Base-by-base conservation (phyloP, 1,284 basidiomycete genomes). In the Agroathelia rolfsii region DNA sequence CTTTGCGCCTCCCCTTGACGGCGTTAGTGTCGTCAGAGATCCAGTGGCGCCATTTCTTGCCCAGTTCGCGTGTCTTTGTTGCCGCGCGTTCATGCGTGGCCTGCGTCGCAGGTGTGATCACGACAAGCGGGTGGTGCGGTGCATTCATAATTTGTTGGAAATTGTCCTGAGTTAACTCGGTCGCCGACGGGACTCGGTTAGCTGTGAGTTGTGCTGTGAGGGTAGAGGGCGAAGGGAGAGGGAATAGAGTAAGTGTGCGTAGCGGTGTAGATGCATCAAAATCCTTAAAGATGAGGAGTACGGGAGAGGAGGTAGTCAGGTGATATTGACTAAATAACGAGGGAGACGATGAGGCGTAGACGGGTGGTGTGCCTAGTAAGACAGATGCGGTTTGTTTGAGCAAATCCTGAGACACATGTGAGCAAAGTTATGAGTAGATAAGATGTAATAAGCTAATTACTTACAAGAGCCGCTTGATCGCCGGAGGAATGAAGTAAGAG, bases 121-220 rank as follows among this genome's bases (percentile, higher is more conserved):
- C 79, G 3, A 94, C 84, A 10, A 89, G 65, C 1, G 85, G 78
- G 3, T 64, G 52, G 27, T 76, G 65, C 0, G 76, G 69, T 3
- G 79, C 76, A 37, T 81, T 79, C 85, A 94, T 88, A 23, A 94
- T 70, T 14, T 68, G 66, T 40, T 82, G 72, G 65, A 89, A 90
- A 4, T 76, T 77, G 34, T 76, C 74, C 22, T 74, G 68, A 7
- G 71, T 75, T 20, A 95, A 70, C 49, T 89, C 79, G 11, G 75
- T 48, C 3, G 73, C 56, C 1, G 72, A 72, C 0, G 87, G 86
- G 16, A 86, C 69, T 23, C 78, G 75, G 51, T 92, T 70, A 1
- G 57, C 50, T 6, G 72, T 48, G 13, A 89, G 58, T 74, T 82
- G 90, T 0, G 50, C 41, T 13, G 45, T 46, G 21, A 69, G 44